A percentile compares a stretch with the other conserved stretches of the same genome.
Evolutionary conservation across 176 grass and related monocot species (phyloP).

Genomic region (Luzula sylvatica): DNA sequence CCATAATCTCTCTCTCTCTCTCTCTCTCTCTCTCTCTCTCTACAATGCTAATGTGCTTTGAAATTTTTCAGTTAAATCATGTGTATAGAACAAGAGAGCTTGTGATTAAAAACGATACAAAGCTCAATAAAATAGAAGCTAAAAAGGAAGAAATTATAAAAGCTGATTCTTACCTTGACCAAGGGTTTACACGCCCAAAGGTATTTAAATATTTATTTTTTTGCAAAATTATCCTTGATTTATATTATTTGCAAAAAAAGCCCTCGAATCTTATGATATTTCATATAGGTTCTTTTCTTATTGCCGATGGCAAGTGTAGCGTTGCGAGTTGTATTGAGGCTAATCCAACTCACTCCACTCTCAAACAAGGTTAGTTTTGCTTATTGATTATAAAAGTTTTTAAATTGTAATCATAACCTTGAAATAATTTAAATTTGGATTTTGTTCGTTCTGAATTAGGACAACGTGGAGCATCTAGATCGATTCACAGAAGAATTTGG

Average conservation of each 20-base stretch:
- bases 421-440: constrained; percentile 9
- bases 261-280: constrained; percentile 4
- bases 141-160: constrained; percentile 38
- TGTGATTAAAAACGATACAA: constrained; percentile 75
- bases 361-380: constrained; percentile 46
- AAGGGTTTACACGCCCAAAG: constrained; percentile 97
- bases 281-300: constrained; percentile 67
- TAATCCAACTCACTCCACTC: constrained; percentile 79
- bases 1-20: constrained; percentile 20
- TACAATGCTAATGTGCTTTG: constrained; percentile 14
- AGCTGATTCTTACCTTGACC: constrained; percentile 61
- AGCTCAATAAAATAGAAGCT: constrained; percentile 45
- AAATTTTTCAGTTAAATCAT: constrained; percentile 77
- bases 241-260: constrained; percentile 22
- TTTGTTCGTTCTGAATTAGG: constrained; percentile 32
- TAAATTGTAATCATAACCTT: not conserved
- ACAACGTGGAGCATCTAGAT: constrained; percentile 39
- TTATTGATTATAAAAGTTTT: not conserved
- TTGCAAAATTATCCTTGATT: constrained; percentile 3
- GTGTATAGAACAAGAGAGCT: constrained; percentile 69
- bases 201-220: constrained; percentile 16
- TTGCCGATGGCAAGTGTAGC: constrained; percentile 89
- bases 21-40: constrained; percentile 6
- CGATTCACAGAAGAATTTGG: constrained; percentile 66
- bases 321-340: constrained; percentile 56